Evolutionary conservation across 2,329 filamentous ascomycete species (phyloP), one percentile per base, ranked within the genome.

Genomic region (Microcyclosporella mali): DNA sequence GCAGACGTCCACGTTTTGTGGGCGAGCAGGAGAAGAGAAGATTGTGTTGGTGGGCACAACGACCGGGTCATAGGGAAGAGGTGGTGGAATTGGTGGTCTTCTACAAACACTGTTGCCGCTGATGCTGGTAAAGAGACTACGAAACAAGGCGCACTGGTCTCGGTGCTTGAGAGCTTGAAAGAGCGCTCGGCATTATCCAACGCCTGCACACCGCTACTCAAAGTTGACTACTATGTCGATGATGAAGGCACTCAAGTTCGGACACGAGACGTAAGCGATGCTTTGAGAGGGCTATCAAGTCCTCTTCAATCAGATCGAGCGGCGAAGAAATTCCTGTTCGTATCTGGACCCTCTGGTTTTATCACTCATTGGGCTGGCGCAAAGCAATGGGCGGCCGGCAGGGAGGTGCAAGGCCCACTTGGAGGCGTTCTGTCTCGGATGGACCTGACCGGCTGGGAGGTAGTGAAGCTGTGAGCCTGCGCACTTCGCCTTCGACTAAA

Each of bases 321-420:
- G 3, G 50, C 50, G 1, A 73, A 77, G 1, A 77, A 75, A 50
- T 81, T 95, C 15, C 70, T 95, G n/a, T 72, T 95, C 43, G 78
- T 97, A 1, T 94, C 88, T 1, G 92, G 92, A 0, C 90, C 92
- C 0, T 87, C 94, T 41, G 90, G 92, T 0, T 97, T 97, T 66
- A 75, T 97, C 30, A 75, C 78, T 33, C 77, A 84, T 51, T 86
- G 85, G 66, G 87, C 88, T 2, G 90, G 92, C 1, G 71, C 81
- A 8, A 95, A 94, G 66, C 67, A 78, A 2, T 94, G 87, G 85
- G 69, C 73, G 9, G 74, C 75, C 19, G 87, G 88, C 0, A 70
- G 70, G 44, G 84, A 94, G 65, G 71, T 77, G 9, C 88, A 95
- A 58, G 89, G 89, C 0, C 73, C 77, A 0, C 66, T 95, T 0